Percentiles rank a stretch among this genome's conserved stretches.
Conservation (phyloP, 129 eudicot species). For the Solidago caesia region DNA sequence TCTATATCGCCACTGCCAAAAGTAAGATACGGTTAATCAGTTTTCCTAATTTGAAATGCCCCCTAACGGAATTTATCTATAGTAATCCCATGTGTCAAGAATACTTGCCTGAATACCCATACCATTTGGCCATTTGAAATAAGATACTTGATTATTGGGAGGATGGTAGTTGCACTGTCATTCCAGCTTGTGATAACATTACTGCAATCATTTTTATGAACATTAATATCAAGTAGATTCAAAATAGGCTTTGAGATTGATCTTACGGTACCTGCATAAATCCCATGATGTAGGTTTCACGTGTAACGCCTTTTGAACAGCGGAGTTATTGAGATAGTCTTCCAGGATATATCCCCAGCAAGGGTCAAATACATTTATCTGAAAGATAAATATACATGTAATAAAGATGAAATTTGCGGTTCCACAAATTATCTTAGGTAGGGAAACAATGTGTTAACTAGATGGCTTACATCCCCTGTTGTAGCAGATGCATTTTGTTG, state of each 20-base stretch:
- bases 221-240: not conserved
- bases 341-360: not conserved
- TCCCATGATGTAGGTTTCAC: conserved; percentile 40
- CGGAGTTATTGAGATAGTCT: not conserved
- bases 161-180: conserved; percentile 35
- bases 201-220: conserved; percentile 16
- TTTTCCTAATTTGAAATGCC: not conserved
- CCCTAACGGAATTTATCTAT: not conserved
- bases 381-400: not conserved
- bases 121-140: conserved; percentile 36
- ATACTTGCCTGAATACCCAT: conserved; percentile 48
- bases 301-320: conserved; percentile 34
- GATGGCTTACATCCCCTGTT: conserved; percentile 36
- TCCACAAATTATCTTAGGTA: conserved; percentile 6
- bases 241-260: not conserved
- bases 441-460: not conserved
- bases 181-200: conserved; percentile 31
- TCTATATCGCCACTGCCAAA: conserved; percentile 48
- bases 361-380: not conserved
- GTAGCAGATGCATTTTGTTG: conserved; percentile 22
- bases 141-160: conserved; percentile 46
- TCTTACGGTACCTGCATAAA: conserved; percentile 22
- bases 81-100: not conserved
- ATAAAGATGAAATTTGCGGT: not conserved
- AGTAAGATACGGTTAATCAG: not conserved